A percentile compares a stretch with the other conserved stretches of the same genome.
Conservation (phyloP, 345 rosid genomes). For the Citrus sp. region DNA sequence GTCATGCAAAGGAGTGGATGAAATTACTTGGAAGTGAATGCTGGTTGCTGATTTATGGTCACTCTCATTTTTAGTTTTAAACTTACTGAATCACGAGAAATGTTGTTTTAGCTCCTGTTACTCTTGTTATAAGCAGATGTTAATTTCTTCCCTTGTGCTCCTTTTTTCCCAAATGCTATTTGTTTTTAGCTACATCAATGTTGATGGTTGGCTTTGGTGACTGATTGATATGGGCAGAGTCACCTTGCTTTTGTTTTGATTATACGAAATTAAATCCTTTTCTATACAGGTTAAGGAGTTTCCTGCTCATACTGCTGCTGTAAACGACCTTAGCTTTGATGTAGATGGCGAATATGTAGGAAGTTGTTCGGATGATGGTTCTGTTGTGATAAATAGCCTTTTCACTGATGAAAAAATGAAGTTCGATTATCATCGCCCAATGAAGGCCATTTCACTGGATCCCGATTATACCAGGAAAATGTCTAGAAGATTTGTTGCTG, state of each 20-base stretch:
- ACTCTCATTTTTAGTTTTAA: neutral
- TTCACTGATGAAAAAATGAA: conserved; percentile 93
- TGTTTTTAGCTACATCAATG: conserved; percentile 2
- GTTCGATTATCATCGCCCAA: conserved; percentile 94
- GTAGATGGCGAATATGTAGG: conserved; percentile 88
- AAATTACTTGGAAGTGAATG: neutral
- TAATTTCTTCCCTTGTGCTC: neutral
- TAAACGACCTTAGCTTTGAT: conserved; percentile 95
- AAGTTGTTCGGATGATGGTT: conserved; percentile 98
- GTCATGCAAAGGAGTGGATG: neutral
- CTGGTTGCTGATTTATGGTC: neutral
- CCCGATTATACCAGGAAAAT: conserved; percentile 76
- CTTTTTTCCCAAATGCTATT: neutral
- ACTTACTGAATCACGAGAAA: neutral
- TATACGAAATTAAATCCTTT: neutral
- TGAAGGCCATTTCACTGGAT: conserved; percentile 92
- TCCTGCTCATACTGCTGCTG: conserved; percentile 71
- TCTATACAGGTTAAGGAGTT: conserved; percentile 75
- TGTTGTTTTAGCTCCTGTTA: neutral
- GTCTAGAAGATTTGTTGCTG: conserved; percentile 84
- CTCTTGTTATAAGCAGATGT: neutral
- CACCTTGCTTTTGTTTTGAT: conserved; percentile 9
- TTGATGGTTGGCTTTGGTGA: neutral
- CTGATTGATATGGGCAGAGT: neutral
- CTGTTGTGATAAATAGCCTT: conserved; percentile 86